Evolutionary conservation across 352 stramenopile species (phyloP), one percentile per base, ranked within the genome.

Genomic region (Pythium sp.): DNA sequence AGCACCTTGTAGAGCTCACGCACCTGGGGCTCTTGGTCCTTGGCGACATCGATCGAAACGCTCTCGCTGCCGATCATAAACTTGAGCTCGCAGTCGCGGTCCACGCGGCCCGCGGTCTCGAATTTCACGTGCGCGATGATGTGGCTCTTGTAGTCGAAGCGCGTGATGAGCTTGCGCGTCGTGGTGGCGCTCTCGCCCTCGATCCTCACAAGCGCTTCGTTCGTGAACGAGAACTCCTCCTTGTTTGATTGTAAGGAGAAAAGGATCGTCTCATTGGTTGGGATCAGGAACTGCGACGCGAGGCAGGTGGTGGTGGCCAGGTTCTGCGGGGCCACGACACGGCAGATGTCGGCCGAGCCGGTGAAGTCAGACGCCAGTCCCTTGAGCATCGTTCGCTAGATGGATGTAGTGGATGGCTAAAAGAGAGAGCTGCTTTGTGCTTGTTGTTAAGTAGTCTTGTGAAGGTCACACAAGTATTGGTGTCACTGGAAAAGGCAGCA

Each of bases 1-100:
- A 90, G 58, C 22, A 86, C 79, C 67, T 86, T 86, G 79, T 85
- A 86, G 62, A 84, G 83, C 6, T 77, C 64, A 24, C 68, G 63
- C 38, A 71, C 72, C 0, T 65, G 71, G 1, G 56, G 58, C 18
- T 78, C 70, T 7, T 90, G 76, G 14, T 60, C 67, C 47, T 75
- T 84, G 32, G 72, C 73, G 49, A 90, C 76, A 55, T 87, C 79
- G 51, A 90, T 87, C 1, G 80, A 88, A 20, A 87, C 68, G 2
- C 20, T 12, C 43, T 79, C 71, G 22, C 24, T 41, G 4, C 76
- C 78, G 43, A 86, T 81, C n/a, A 65, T 20, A 57, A 90, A 86
- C 64, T 87, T 88, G 74, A 88, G 59, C 55, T 72, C 67, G 28
- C 61, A 68, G 34, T 72, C 67, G 34, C 67, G 67, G 26, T 72